Evolutionary conservation across 768 basidiomycete species (phyloP).

Genomic region (Ramaria sp.): DNA sequence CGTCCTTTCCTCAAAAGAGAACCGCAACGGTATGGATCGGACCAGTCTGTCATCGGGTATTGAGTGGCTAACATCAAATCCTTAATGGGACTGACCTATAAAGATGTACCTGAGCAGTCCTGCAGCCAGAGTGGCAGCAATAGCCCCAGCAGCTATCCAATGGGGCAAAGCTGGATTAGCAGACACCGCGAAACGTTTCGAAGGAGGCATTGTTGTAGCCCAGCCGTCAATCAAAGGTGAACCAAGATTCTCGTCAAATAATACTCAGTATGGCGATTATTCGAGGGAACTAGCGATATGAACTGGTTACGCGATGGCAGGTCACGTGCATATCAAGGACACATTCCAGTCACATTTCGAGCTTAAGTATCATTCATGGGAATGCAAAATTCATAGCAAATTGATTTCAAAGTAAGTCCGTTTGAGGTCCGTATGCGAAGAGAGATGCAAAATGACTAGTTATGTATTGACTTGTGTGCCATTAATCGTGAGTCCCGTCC

Average conservation of each 20-base stretch:
- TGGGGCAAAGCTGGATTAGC: conserved; percentile 43
- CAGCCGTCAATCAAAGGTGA: neutral
- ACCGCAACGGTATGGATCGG: conserved; percentile 64
- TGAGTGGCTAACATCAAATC: neutral
- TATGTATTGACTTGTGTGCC: conserved; percentile 2
- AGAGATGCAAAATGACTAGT: neutral
- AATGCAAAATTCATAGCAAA: neutral
- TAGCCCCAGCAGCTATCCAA: conserved; percentile 29
- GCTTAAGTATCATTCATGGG: neutral
- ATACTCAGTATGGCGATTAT: neutral
- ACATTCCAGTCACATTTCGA: no score
- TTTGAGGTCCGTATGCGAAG: neutral
- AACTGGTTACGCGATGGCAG: neutral
- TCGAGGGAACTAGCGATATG: no score
- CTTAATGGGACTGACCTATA: conserved; percentile 27
- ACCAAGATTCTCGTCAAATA: no score
- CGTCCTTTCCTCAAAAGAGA: conserved; percentile 60
- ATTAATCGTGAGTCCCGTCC: conserved; percentile 6
- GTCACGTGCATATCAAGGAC: neutral
- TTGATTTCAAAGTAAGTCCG: neutral
- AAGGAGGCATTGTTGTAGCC: conserved; percentile 15
- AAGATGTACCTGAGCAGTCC: conserved; percentile 35
- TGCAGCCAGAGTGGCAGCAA: conserved; percentile 30
- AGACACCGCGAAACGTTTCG: conserved; percentile 20
- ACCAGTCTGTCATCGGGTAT: conserved; percentile 38